phyloP scores from a whole-genome alignment of 2,329 filamentous ascomycete genomes.

The Colletotrichum sp. region DNA sequence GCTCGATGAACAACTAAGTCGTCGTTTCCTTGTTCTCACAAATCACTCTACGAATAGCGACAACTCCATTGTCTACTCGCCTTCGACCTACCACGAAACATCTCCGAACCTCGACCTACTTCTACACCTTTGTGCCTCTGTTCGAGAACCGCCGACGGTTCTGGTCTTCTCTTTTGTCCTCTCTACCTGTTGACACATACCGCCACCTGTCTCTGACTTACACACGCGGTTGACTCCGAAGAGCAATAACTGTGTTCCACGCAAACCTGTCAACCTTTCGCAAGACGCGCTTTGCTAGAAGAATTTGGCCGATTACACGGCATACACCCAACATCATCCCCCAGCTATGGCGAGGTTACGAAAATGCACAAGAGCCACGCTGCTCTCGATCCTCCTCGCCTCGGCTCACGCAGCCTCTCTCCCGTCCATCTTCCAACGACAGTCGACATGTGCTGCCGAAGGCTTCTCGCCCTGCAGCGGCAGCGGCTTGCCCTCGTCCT shows the following conservation, averaged over 20 bases:
- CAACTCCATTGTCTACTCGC: conserved; percentile 6
- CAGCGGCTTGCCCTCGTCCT: conserved; percentile 60
- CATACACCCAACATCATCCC: background rate
- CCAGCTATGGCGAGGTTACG: conserved; percentile 30
- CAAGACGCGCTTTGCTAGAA: background rate
- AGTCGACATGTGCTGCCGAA: conserved; percentile 55
- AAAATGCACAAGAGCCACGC: conserved; percentile 36
- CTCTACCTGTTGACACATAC: background rate
- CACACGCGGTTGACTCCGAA: conserved; percentile 10
- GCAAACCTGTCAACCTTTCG: background rate
- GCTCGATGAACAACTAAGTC: background rate
- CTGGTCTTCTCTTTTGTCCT: background rate
- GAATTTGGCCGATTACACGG: background rate
- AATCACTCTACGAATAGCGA: conserved; percentile 2
- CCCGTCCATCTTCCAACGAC: conserved; percentile 44
- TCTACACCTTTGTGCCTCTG: conserved; percentile 14
- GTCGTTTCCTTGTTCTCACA: background rate
- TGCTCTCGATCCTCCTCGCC: conserved; percentile 40
- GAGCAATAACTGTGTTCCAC: background rate
- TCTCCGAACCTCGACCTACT: conserved; percentile 7
- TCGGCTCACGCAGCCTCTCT: conserved; percentile 43
- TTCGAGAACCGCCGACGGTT: background rate
- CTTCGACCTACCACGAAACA: background rate
- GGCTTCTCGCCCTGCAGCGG: conserved; percentile 57
- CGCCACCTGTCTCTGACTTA: conserved; percentile 3